These are phyloP conservation scores for Rhizophagus prolifer DNA, from an alignment of 192 early-diverging fungal genomes.

Conservation along the genomic window DNA sequence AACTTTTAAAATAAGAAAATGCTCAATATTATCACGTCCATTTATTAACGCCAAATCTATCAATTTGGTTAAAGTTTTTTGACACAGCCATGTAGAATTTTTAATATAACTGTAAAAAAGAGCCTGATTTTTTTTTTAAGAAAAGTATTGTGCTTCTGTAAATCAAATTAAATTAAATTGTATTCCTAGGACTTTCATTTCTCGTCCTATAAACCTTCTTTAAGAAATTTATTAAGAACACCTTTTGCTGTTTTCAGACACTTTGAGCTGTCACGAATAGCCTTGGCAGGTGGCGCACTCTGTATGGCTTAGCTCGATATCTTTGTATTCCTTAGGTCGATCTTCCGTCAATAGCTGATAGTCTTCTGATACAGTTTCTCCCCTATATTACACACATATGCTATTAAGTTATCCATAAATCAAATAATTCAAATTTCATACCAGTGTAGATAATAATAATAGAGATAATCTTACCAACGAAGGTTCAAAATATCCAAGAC, in stretches of 20 bases:
- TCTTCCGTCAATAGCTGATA: no score
- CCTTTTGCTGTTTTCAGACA: constrained; percentile 16
- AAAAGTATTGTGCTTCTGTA: no score
- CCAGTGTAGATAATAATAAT: not conserved
- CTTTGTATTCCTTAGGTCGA: constrained; percentile 6
- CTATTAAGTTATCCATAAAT: not conserved
- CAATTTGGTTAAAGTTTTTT: no score
- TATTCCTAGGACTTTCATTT: no score
- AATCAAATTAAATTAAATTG: no score
- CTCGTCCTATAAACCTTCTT: constrained; percentile 12
- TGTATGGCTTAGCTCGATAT: constrained; percentile 25
- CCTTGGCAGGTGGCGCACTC: constrained; percentile 17
- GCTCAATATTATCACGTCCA: no score
- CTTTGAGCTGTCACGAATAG: constrained; percentile 26
- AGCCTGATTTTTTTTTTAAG: no score
- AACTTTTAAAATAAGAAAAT: no score
- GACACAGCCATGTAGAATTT: no score
- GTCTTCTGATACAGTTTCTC: not conserved
- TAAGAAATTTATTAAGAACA: constrained; percentile 26
- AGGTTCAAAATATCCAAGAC: constrained; percentile 2
- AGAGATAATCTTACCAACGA: constrained; percentile 4
- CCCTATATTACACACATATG: constrained; percentile 15
- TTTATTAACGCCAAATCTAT: no score
- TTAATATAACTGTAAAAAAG: no score
- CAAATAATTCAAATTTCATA: no score